Base-by-base conservation (phyloP, 306 rosid genomes). In the Datisca glomerata region DNA sequence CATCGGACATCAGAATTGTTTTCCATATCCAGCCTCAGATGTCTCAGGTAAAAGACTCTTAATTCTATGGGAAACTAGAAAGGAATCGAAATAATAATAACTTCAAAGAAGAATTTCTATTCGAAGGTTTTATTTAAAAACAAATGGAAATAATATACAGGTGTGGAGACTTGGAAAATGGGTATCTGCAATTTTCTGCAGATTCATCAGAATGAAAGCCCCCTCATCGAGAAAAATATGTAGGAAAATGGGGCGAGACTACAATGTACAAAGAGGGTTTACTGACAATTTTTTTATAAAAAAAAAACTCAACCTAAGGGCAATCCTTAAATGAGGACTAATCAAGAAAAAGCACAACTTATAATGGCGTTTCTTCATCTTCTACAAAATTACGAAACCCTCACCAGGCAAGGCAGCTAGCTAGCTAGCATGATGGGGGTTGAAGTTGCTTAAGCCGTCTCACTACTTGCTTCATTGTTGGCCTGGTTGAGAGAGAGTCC, bases 391-490 rank as follows among this genome's bases (percentile, higher is more conserved):
- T 36, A 6, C 9, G 50, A 47, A 49, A n/a, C 62, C 68, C 43
- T 33, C 38, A 21, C 46, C 35, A 7, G 53, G 25, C 27, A 24
- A 46, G 49, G 51, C 41, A 34, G 48, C 76, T 81, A 86, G 62
- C 84, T 35, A 34, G 48, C 76, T 81, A 86, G 62, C 84, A 86
- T 12, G 93, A 68, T 24, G 86, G 92, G 12, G 96, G 94, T 59
- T 86, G 84, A 65, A 86, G 84, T 61, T 86, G 96, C 68, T 86
- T 86, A 2, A 86, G 81, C 75, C 93, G 74, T 11, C 94, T 60
- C 3, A 86, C 94, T 27, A 79, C 96, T 41, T 76, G 94, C 59
- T 82, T 76, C 94, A 82, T 86, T 2, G 96, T 68, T 8, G 96
- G 96, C 65, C 96, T 73, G 1, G 92, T 79, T 7, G 96, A 86